Conservation (phyloP, 176 grass and related monocot species). For the Carex cristatella region DNA sequence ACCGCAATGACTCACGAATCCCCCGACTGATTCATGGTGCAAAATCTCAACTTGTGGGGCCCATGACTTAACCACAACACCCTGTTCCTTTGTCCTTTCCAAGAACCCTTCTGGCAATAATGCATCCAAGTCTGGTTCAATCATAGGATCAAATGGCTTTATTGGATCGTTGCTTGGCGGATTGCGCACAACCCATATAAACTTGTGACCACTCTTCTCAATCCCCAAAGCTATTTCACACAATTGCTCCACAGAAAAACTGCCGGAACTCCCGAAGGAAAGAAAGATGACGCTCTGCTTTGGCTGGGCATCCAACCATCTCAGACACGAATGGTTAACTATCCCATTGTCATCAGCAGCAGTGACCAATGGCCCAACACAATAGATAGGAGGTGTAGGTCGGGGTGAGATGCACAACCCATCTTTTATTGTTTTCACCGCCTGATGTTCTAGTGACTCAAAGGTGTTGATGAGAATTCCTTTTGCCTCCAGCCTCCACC, state of each 20-base stretch:
- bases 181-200: conserved; percentile 19
- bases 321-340: not conserved
- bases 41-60: conserved; percentile 29
- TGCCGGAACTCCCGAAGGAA: conserved; percentile 7
- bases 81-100: conserved; percentile 11
- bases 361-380: conserved; percentile 44
- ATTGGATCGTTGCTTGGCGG: not conserved
- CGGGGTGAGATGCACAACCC: not conserved
- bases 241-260: conserved; percentile 18
- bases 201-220: conserved; percentile 20
- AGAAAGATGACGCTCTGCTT: conserved; percentile 11
- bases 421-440: conserved; percentile 17
- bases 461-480: conserved; percentile 41
- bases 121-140: not conserved
- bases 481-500: not conserved
- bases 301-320: conserved; percentile 20
- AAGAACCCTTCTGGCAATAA: conserved; percentile 29
- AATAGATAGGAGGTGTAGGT: conserved; percentile 42
- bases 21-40: conserved; percentile 12
- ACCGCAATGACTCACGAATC: conserved; percentile 28
- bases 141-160: not conserved
- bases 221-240: conserved; percentile 14
- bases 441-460: conserved; percentile 19
- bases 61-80: conserved; percentile 16
- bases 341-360: not conserved